Evolutionary conservation across 2,329 filamentous ascomycete genomes (phyloP).

Genomic region (Sarocladium kiliense): DNA sequence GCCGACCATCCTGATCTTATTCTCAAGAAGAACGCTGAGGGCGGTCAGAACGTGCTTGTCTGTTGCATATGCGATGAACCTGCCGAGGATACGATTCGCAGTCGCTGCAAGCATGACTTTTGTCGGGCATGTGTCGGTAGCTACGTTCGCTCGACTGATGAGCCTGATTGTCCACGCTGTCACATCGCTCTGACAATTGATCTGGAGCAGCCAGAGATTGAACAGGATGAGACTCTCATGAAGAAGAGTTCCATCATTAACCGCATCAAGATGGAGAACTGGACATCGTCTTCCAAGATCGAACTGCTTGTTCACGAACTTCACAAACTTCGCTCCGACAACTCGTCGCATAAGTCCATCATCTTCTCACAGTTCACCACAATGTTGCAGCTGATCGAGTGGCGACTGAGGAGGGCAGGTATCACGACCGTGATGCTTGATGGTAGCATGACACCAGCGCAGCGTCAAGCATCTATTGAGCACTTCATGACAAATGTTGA

Average conservation of each 20-base stretch:
- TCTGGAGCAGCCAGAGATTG: constrained; percentile 89
- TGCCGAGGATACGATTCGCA: constrained; percentile 89
- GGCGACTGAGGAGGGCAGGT: constrained; percentile 91
- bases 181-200: constrained; percentile 89
- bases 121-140: constrained; percentile 36
- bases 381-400: constrained; percentile 95
- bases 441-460: constrained; percentile 91
- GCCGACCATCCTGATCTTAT: constrained; percentile 95
- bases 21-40: constrained; percentile 78
- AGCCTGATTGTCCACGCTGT: constrained; percentile 80
- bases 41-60: constrained; percentile 83
- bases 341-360: constrained; percentile 91
- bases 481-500: constrained; percentile 95
- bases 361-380: constrained; percentile 97
- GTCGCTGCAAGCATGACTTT: constrained; percentile 81
- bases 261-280: constrained; percentile 97
- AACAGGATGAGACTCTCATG: constrained; percentile 78
- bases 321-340: constrained; percentile 85
- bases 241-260: constrained; percentile 99
- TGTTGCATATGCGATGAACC: constrained; percentile 96
- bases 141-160: constrained; percentile 70
- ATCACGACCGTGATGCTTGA: constrained; percentile 99
- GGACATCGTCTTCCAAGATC: constrained; percentile 97
- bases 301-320: constrained; percentile 93
- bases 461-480: constrained; percentile 89